Percentiles rank a stretch among this genome's conserved stretches.
These are phyloP conservation scores for Stachybotrys chartarum DNA, from an alignment of 2,329 filamentous ascomycete species.

Conservation along the genomic window DNA sequence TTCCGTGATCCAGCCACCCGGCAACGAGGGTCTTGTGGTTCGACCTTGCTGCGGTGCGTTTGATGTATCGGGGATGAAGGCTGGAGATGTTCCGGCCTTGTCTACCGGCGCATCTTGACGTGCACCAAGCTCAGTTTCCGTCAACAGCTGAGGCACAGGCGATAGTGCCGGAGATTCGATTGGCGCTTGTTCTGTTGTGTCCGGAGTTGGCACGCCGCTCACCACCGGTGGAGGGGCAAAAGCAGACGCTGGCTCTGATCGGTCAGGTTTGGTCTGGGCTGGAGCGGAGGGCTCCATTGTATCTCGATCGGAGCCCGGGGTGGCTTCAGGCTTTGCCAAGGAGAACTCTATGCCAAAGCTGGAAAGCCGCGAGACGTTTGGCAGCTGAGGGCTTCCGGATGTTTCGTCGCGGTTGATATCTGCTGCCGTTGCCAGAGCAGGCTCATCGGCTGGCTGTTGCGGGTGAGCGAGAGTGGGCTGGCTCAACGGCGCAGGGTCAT, in stretches of 20 bases:
- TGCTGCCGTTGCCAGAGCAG: not conserved
- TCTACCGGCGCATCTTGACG: not conserved
- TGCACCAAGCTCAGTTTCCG: not conserved
- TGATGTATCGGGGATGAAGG: not conserved
- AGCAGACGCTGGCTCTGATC: not conserved
- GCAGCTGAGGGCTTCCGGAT: slow-evolving; percentile 51
- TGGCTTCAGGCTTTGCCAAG: slow-evolving; percentile 9
- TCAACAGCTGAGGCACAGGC: not conserved
- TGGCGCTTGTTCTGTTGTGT: not conserved
- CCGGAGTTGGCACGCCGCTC: slow-evolving; percentile 1
- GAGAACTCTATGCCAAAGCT: slow-evolving; percentile 52
- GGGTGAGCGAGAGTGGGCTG: not conserved
- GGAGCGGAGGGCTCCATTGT: not conserved
- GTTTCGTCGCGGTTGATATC: slow-evolving; percentile 20
- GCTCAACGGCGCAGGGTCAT: not conserved
- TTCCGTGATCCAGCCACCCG: not conserved
- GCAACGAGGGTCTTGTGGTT: not conserved
- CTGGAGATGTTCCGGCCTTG: not conserved
- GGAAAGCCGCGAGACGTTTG: slow-evolving; percentile 51
- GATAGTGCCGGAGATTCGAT: not conserved
- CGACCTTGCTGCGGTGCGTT: not conserved
- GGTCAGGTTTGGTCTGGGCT: not conserved
- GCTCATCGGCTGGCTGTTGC: not conserved
- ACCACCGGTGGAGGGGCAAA: not conserved
- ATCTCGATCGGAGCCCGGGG: not conserved